Base-by-base conservation (phyloP, 1,284 basidiomycete genomes). In the Apiotrichum siamense region DNA sequence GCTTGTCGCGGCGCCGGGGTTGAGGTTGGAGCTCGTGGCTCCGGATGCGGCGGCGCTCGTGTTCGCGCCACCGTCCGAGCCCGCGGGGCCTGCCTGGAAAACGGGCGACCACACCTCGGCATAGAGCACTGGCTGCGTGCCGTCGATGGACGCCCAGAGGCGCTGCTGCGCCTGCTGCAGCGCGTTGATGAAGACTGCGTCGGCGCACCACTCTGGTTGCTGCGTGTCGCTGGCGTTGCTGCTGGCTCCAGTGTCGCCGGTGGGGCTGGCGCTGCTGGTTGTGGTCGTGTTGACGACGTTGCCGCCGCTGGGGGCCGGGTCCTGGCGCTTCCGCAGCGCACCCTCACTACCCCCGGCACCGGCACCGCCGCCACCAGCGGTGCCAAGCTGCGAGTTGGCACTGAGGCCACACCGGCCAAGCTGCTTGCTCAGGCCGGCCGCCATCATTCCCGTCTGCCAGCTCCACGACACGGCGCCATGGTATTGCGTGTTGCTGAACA, bases 391-490 rank as follows among this genome's bases (percentile, higher is more conserved):
- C 25, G 62, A 50, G 18, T 43, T 18, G 26, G 25, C 11, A 10
- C 33, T 17, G 26, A 42, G 33, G 21, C 62, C 63, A 58, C 76
- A 77, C 25, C 74, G 64, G 2, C 66, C 62, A 12, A 77, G 67
- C 57, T 77, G 75, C 17, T 69, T 62, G 26, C 70, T 67, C 12
- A 78, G 58, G 23, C 76, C 76, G 2, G 69, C 66, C 1, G 77
- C 75, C 77, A 77, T 77, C 20, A 77, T 64, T 7, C 31, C 73
- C 74, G 76, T 75, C 62, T 77, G 75, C 69, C 73, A 77, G 3
- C 71, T 71, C 64, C 76, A 78, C 10, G 73, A 65, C 18, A 77
- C 76, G 25, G 77, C 76, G 12, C 77, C 76, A 57, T 78, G 77
- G 59, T 77, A 77, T n/a, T 70, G 67, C 7, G 65, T 64, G 38